Evolutionary conservation across 768 basidiomycete species (phyloP).

Genomic region (Agaricus subrufescens): DNA sequence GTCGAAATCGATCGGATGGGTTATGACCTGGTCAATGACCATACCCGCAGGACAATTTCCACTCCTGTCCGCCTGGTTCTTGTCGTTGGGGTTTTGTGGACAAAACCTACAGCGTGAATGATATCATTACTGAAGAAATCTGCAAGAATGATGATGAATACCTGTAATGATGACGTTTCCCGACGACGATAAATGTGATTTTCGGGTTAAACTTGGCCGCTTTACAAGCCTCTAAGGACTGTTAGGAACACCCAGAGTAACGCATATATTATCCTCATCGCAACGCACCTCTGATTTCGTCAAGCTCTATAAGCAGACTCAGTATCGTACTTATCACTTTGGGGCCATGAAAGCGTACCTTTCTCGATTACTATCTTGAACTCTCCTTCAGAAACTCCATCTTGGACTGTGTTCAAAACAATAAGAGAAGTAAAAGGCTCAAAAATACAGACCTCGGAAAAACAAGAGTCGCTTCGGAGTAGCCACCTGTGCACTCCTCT

Average conservation of each 20-base stretch:
- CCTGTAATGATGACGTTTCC: conserved; percentile 68
- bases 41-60: conserved; percentile 80
- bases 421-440: not conserved
- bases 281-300: conserved; percentile 46
- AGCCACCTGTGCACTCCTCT: conserved; percentile 31
- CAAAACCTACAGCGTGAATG: conserved; percentile 23
- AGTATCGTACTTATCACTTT: conserved; percentile 14
- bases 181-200: conserved; percentile 79
- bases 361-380: conserved; percentile 42
- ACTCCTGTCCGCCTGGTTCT: conserved; percentile 42
- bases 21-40: conserved; percentile 68
- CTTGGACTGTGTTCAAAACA: conserved; percentile 25
- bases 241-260: not conserved
- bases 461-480: conserved; percentile 72
- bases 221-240: conserved; percentile 51
- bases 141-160: conserved; percentile 6
- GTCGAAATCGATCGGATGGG: conserved; percentile 71
- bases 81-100: conserved; percentile 26
- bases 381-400: conserved; percentile 53
- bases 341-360: conserved; percentile 4
- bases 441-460: conserved; percentile 51
- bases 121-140: not conserved
- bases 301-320: conserved; percentile 42
- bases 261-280: not conserved
- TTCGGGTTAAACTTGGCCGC: conserved; percentile 50